These are phyloP conservation scores for Dryas integrifolia DNA, from an alignment of 331 rosid genomes.

Conservation along the genomic window DNA sequence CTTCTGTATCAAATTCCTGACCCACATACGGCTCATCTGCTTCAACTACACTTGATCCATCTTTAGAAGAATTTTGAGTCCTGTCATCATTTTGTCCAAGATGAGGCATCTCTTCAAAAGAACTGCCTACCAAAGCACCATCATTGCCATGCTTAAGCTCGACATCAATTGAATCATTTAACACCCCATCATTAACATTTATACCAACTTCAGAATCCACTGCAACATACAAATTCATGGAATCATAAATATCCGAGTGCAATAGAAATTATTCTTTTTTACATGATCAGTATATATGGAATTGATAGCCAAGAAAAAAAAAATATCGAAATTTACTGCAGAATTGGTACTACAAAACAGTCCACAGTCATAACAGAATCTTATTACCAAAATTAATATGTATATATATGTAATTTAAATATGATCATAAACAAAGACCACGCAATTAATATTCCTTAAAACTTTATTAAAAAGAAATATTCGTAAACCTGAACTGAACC, in stretches of 20 bases:
- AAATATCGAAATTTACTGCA: too few species aligned
- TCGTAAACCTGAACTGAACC: too few species aligned
- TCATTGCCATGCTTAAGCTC: slow-evolving; percentile 14
- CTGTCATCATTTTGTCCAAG: slow-evolving; percentile 17
- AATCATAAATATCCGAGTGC: not conserved
- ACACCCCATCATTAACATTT: slow-evolving; percentile 6
- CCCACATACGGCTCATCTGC: slow-evolving; percentile 47
- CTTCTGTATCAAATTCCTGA: slow-evolving; percentile 69
- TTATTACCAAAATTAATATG: too few species aligned
- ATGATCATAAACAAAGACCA: too few species aligned
- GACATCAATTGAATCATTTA: slow-evolving; percentile 16
- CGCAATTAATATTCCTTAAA: too few species aligned
- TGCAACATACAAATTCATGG: slow-evolving; percentile 21
- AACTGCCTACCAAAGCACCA: slow-evolving; percentile 8
- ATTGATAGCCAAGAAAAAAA: not conserved
- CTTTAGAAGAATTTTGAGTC: slow-evolving; percentile 12
- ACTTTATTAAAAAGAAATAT: not conserved
- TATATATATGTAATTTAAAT: too few species aligned
- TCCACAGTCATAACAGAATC: too few species aligned
- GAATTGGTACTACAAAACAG: too few species aligned
- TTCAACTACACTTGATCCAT: slow-evolving; percentile 15
- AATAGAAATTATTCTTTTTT: not conserved
- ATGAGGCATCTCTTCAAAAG: slow-evolving; percentile 19
- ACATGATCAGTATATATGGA: not conserved
- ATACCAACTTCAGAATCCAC: slow-evolving; percentile 29